These are phyloP conservation scores for Neurospora intermedia DNA, from an alignment of 495 filamentous ascomycete species.

Conservation along the genomic window DNA sequence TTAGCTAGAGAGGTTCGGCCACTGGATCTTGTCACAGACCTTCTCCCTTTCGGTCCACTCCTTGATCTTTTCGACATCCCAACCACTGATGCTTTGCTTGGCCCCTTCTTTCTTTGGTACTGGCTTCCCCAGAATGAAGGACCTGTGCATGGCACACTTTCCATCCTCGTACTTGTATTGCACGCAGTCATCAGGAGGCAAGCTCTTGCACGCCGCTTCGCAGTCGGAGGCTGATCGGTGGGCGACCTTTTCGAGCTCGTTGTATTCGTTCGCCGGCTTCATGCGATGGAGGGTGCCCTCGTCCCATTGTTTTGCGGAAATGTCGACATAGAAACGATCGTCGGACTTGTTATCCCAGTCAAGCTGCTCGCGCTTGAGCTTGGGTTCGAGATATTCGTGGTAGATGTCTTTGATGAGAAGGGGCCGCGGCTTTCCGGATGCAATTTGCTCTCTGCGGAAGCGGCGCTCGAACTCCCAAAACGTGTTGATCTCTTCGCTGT, in stretches of 20 bases:
- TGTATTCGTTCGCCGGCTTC: slow-evolving; percentile 20
- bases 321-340: slow-evolving; percentile 29
- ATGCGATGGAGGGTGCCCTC: slow-evolving; percentile 19
- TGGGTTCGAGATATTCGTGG: slow-evolving; percentile 28
- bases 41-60: slow-evolving; percentile 19
- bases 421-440: slow-evolving; percentile 4
- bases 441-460: slow-evolving; percentile 6
- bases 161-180: slow-evolving; percentile 25
- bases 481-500: slow-evolving; percentile 38
- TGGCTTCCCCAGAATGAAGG: slow-evolving; percentile 26
- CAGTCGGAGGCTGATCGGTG: slow-evolving; percentile 33
- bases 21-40: slow-evolving; percentile 18
- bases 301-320: slow-evolving; percentile 6
- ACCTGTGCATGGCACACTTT: slow-evolving; percentile 17
- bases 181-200: slow-evolving; percentile 24
- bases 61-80: slow-evolving; percentile 26
- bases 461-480: slow-evolving; percentile 45
- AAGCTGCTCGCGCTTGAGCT: slow-evolving; percentile 21
- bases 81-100: slow-evolving; percentile 22
- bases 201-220: slow-evolving; percentile 29
- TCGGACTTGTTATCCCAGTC: slow-evolving; percentile 43
- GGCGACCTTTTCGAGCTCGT: slow-evolving; percentile 26
- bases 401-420: slow-evolving; percentile 38
- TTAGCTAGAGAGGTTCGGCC: slow-evolving; percentile 21
- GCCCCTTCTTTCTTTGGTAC: slow-evolving; percentile 9